Conservation (phyloP, 2,329 filamentous ascomycete genomes). For the Fusarium multiceps region DNA sequence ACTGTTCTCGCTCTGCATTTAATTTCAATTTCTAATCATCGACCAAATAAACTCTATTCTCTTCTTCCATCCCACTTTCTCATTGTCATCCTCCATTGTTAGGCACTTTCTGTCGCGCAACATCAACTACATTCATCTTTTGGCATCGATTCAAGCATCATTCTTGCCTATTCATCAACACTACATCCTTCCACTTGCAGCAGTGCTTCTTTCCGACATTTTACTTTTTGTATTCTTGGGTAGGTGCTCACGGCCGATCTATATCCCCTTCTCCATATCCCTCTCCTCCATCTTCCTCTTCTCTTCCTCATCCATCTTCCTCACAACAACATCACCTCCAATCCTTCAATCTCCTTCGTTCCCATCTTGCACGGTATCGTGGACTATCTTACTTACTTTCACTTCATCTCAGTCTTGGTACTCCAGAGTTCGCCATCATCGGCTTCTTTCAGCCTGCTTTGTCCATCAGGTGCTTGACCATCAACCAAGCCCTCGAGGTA, state of each 20-base stretch:
- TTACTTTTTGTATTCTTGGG: conserved; percentile 35
- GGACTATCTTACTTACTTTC: conserved; percentile 69
- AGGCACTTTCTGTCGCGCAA: conserved; percentile 16
- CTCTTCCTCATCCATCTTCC: conserved; percentile 41
- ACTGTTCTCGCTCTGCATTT: neutral
- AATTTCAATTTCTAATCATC: conserved; percentile 8
- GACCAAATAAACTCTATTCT: conserved; percentile 1
- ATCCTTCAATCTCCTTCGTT: conserved; percentile 51
- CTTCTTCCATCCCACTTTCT: conserved; percentile 29
- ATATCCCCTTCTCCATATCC: neutral
- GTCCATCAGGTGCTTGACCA: conserved; percentile 46
- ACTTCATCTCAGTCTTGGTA: conserved; percentile 67
- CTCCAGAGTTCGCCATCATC: conserved; percentile 56
- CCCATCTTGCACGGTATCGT: conserved; percentile 70
- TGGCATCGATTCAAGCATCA: conserved; percentile 33
- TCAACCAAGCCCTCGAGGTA: conserved; percentile 45
- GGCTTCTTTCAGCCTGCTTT: conserved; percentile 46
- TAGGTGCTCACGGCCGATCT: conserved; percentile 31
- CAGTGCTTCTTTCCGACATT: conserved; percentile 34
- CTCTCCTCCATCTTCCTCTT: conserved; percentile 7
- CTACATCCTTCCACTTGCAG: conserved; percentile 24
- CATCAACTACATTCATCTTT: conserved; percentile 18
- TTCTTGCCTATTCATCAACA: conserved; percentile 34
- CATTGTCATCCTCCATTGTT: neutral
- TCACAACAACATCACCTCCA: conserved; percentile 64